Evolutionary conservation across 305 asterid species (phyloP).

Genomic region (Fraxinus albicans): DNA sequence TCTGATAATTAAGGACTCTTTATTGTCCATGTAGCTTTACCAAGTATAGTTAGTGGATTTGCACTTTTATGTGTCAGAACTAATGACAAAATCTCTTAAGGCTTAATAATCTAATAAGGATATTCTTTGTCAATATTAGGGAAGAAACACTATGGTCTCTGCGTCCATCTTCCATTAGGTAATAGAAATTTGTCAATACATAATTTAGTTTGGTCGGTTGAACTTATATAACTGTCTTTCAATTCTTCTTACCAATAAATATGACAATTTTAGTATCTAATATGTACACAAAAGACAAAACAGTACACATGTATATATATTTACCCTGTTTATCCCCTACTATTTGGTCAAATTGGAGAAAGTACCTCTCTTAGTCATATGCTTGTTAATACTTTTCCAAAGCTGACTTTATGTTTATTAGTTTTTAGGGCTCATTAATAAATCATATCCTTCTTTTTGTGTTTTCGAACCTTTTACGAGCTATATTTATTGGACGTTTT

Average conservation of each 20-base stretch:
- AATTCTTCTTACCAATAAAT: background rate
- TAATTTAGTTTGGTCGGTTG: background rate
- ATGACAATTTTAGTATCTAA: background rate
- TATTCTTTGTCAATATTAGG: background rate
- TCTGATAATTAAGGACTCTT: conserved; percentile 11
- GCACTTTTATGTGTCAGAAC: conserved; percentile 7
- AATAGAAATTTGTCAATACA: background rate
- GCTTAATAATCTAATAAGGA: background rate
- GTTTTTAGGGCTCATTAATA: background rate
- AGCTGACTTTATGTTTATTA: background rate
- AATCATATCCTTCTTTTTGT: background rate
- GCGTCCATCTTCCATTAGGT: background rate
- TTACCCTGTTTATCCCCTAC: background rate
- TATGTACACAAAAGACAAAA: background rate
- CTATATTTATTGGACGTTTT: conserved; percentile 21
- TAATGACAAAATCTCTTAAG: background rate
- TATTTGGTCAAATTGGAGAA: background rate
- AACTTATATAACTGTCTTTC: background rate
- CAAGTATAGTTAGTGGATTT: background rate
- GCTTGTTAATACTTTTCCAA: conserved; percentile 2
- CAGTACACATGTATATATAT: background rate
- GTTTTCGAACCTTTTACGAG: background rate
- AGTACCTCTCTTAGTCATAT: background rate
- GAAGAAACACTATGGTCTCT: background rate
- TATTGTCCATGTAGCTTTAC: conserved; percentile 14